Evolutionary conservation across 2,329 filamentous ascomycete species (phyloP).

Genomic region (Pseudogymnoascus sp.): DNA sequence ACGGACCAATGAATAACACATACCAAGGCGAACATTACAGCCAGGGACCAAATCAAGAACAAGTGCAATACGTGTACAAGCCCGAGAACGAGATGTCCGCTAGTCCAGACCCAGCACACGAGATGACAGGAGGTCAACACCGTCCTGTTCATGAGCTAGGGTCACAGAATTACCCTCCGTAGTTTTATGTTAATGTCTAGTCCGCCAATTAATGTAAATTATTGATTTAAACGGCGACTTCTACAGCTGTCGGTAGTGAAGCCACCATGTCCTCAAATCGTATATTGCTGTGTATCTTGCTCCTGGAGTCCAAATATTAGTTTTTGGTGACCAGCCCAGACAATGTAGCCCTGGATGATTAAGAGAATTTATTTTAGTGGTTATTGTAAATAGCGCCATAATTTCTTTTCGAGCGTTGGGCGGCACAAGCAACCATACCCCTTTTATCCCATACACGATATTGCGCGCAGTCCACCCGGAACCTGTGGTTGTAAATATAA

Average conservation of each 20-base stretch:
- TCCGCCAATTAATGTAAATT: too few species aligned
- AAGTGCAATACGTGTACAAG: not conserved
- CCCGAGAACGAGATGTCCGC: not conserved
- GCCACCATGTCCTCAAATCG: too few species aligned
- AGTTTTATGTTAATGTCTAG: not conserved
- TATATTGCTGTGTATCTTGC: too few species aligned
- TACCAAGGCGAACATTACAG: not conserved
- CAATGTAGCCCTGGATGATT: not conserved
- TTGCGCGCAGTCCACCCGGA: not conserved
- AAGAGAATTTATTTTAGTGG: not conserved
- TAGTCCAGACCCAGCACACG: not conserved
- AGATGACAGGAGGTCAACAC: not conserved
- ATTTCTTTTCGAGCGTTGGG: too few species aligned
- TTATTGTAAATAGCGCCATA: not conserved
- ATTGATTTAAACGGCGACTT: not conserved
- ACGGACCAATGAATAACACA: not conserved
- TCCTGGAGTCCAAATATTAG: too few species aligned
- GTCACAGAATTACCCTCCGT: not conserved
- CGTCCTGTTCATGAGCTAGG: conserved; percentile 1
- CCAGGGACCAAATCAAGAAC: conserved; percentile 13
- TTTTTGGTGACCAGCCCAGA: not conserved
- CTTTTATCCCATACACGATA: not conserved
- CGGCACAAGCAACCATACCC: too few species aligned
- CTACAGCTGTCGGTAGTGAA: too few species aligned
- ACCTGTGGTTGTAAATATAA: not conserved